Evolutionary conservation across 108 stramenopile species (phyloP).

Genomic region (Cyclotella cryptica): DNA sequence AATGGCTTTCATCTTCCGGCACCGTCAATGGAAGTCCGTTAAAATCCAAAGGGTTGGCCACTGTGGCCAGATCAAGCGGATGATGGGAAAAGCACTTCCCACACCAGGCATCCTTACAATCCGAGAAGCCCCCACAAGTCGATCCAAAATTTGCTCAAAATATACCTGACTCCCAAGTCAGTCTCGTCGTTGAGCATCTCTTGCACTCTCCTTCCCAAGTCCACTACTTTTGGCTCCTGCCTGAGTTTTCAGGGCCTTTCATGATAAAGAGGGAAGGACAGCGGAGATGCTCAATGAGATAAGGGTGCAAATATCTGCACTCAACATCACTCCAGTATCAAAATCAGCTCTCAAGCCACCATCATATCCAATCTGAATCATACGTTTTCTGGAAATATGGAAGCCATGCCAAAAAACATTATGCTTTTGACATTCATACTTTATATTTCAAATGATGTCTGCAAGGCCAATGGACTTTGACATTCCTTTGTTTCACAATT

Average conservation of each 20-base stretch:
- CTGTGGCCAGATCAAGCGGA: background rate
- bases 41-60: conserved; percentile 14
- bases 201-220: too few relatives aligned
- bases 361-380: conserved; percentile 27
- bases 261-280: conserved; percentile 30
- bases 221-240: background rate
- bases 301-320: conserved; percentile 14
- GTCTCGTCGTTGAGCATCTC: conserved; percentile 10
- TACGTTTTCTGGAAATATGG: conserved; percentile 33
- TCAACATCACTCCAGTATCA: too few relatives aligned
- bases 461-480: background rate
- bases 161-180: conserved; percentile 14
- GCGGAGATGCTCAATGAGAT: conserved; percentile 29
- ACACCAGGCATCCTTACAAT: conserved; percentile 27
- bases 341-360: conserved; percentile 16
- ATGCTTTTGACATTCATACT: conserved; percentile 11
- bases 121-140: background rate
- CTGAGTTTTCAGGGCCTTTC: conserved; percentile 22
- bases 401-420: conserved; percentile 7
- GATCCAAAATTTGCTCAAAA: too few relatives aligned
- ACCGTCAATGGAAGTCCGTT: conserved; percentile 1
- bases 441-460: conserved; percentile 2
- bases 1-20: background rate
- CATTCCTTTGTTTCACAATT: background rate
- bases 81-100: conserved; percentile 12